These are phyloP conservation scores for Chaetomium olivaceum DNA, from an alignment of 2,329 filamentous ascomycete species.

Conservation along the genomic window DNA sequence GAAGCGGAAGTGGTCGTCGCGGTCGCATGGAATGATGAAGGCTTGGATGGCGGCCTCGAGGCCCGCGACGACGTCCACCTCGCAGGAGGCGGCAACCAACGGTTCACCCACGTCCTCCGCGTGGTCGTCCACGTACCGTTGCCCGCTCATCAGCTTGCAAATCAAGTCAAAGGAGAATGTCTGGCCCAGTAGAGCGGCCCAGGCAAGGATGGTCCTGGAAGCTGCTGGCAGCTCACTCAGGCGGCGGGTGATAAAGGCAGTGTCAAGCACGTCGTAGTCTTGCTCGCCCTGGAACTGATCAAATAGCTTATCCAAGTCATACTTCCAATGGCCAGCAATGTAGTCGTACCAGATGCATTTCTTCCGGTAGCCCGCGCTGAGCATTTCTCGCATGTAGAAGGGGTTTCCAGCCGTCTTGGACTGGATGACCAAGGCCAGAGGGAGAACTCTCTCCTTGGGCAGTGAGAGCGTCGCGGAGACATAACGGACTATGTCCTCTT, in stretches of 20 bases:
- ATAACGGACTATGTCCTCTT: constrained; percentile 79
- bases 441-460: constrained; percentile 68
- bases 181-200: constrained; percentile 80
- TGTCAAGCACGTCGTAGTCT: constrained; percentile 77
- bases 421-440: constrained; percentile 80
- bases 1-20: constrained; percentile 85
- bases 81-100: constrained; percentile 54
- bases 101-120: constrained; percentile 35
- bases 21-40: constrained; percentile 78
- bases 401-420: constrained; percentile 87
- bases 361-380: constrained; percentile 82
- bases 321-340: constrained; percentile 78
- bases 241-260: constrained; percentile 76
- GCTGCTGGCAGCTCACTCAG: constrained; percentile 73
- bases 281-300: constrained; percentile 78
- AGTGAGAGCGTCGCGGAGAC: constrained; percentile 80
- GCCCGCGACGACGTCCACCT: constrained; percentile 70
- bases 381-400: constrained; percentile 89
- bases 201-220: constrained; percentile 77
- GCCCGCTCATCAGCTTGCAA: constrained; percentile 72
- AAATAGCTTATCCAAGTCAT: constrained; percentile 82
- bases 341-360: constrained; percentile 92
- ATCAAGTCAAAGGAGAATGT: constrained; percentile 83
- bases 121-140: constrained; percentile 58
- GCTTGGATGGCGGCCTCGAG: constrained; percentile 80